These are phyloP conservation scores for Corynespora cassiicola DNA, from an alignment of 2,329 filamentous ascomycete species.

Conservation along the genomic window DNA sequence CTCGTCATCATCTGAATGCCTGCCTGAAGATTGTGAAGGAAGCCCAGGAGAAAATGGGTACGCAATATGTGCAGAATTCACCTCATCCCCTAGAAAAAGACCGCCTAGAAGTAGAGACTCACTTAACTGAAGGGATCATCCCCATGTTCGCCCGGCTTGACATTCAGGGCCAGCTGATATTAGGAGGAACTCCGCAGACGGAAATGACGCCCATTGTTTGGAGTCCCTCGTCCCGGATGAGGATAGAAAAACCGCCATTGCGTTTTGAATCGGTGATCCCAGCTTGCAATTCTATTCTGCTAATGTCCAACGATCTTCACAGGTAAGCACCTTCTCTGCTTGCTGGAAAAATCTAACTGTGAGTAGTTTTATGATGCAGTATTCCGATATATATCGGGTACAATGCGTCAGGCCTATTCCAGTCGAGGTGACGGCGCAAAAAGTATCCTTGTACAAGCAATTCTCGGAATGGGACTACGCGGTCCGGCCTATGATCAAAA, in stretches of 20 bases:
- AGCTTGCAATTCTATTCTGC: slow-evolving; percentile 10
- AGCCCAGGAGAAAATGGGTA: slow-evolving; percentile 11
- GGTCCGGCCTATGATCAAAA: slow-evolving; percentile 9
- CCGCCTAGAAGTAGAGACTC: slow-evolving; percentile 8
- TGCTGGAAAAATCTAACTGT: slow-evolving; percentile 2
- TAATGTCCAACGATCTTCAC: slow-evolving; percentile 10
- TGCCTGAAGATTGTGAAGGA: slow-evolving; percentile 22
- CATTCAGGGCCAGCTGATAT: slow-evolving; percentile 9
- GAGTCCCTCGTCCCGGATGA: slow-evolving; percentile 9
- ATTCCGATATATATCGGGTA: slow-evolving; percentile 8
- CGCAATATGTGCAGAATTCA: neutral
- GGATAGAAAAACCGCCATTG: slow-evolving; percentile 8
- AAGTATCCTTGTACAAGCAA: slow-evolving; percentile 9
- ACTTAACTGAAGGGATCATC: slow-evolving; percentile 16
- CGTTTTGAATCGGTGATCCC: slow-evolving; percentile 7
- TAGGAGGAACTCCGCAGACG: slow-evolving; percentile 4
- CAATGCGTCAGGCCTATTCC: slow-evolving; percentile 8
- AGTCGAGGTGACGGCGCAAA: slow-evolving; percentile 5
- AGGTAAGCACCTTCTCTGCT: slow-evolving; percentile 6
- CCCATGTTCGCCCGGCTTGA: slow-evolving; percentile 17
- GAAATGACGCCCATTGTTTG: slow-evolving; percentile 6
- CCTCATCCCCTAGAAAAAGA: slow-evolving; percentile 2
- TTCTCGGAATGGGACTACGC: slow-evolving; percentile 14
- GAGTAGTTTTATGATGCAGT: slow-evolving; percentile 7
- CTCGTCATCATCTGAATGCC: slow-evolving; percentile 17